Percentiles rank a stretch among this genome's conserved stretches.
These are phyloP conservation scores for Oryza brachyantha DNA, from an alignment of 176 grass and related monocot genomes.

Conservation along the genomic window DNA sequence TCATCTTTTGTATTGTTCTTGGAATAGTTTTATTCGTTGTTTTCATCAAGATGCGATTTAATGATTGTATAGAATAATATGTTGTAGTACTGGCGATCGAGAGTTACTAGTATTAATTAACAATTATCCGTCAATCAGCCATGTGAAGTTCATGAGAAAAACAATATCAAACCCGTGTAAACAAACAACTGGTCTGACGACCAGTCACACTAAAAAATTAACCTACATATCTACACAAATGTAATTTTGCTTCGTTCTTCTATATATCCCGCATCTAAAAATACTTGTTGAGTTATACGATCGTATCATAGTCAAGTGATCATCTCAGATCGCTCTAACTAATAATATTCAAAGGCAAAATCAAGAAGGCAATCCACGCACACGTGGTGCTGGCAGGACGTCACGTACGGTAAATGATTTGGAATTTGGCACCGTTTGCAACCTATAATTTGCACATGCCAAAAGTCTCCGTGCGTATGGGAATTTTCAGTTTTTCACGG, in stretches of 20 bases:
- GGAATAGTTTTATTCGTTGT: not conserved
- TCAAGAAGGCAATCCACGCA: not conserved
- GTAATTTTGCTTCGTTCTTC: constrained; percentile 11
- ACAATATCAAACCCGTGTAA: not conserved
- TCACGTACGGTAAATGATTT: not conserved
- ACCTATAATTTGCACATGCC: not conserved
- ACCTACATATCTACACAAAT: not conserved
- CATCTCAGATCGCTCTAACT: not conserved
- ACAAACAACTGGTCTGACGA: not conserved
- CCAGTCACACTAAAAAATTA: constrained; percentile 1
- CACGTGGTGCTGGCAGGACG: not conserved
- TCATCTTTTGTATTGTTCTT: not conserved
- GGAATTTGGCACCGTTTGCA: not conserved
- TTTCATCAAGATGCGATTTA: not conserved
- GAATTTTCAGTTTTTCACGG: not conserved
- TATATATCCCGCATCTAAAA: too few species aligned
- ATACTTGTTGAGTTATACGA: not conserved
- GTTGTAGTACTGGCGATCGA: not conserved
- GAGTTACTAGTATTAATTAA: not conserved
- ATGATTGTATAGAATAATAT: too few species aligned
- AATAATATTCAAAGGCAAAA: constrained; percentile 13
- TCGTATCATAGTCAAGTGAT: not conserved
- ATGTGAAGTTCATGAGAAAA: not conserved
- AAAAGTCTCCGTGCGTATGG: not conserved
- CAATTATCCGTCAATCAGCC: not conserved